These are phyloP conservation scores for Skeletonema potamos DNA, from an alignment of 108 stramenopile genomes.

Conservation along the genomic window DNA sequence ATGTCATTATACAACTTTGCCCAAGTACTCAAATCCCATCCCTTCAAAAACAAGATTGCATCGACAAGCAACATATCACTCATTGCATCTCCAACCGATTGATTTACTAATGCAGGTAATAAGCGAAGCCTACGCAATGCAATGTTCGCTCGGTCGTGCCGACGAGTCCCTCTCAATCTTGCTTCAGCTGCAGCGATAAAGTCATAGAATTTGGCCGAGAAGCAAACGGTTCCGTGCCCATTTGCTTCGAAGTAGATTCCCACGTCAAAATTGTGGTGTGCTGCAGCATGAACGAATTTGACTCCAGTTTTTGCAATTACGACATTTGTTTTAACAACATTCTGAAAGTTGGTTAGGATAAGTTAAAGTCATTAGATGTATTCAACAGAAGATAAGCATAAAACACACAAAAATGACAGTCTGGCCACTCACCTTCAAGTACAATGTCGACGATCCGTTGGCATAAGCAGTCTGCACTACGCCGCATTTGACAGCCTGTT, in stretches of 20 bases:
- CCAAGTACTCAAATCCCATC: constrained; percentile 81
- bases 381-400: not conserved
- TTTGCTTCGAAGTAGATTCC: constrained; percentile 99
- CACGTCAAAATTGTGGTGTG: constrained; percentile 89
- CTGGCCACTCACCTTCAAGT: constrained; percentile 53
- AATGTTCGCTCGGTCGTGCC: constrained; percentile 35
- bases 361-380: constrained; percentile 10
- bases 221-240: constrained; percentile 99
- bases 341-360: constrained; percentile 21
- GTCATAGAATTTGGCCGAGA: constrained; percentile 69
- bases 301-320: constrained; percentile 95
- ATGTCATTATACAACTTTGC: constrained; percentile 86
- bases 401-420: not conserved
- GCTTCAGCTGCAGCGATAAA: constrained; percentile 39
- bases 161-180: constrained; percentile 23
- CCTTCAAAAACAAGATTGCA: constrained; percentile 71
- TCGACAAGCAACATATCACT: constrained; percentile 94
- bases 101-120: constrained; percentile 82
- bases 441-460: constrained; percentile 94
- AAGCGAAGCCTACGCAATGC: constrained; percentile 51
- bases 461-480: constrained; percentile 99
- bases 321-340: constrained; percentile 57
- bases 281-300: constrained; percentile 95
- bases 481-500: constrained; percentile 70
- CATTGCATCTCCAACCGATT: constrained; percentile 97